Evolutionary conservation across 768 basidiomycete species (phyloP).

Genomic region (Phaffia tasmanica): DNA sequence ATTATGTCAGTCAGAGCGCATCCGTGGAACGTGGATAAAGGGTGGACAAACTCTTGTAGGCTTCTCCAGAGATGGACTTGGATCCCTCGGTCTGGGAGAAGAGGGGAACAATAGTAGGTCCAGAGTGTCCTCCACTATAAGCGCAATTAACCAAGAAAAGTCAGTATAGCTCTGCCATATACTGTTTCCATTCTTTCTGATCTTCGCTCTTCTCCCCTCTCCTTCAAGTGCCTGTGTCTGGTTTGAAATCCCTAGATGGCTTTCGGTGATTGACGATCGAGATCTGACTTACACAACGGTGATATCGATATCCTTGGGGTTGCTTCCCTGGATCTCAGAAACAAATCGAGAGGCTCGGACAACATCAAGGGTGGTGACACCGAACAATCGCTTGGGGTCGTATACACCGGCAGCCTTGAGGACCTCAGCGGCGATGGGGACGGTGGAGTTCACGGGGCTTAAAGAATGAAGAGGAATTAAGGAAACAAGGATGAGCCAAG

Average conservation of each 20-base stretch:
- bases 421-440: conserved; percentile 90
- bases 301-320: conserved; percentile 42
- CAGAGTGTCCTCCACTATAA: conserved; percentile 75
- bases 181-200: too few relatives aligned
- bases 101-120: conserved; percentile 84
- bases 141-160: neutral
- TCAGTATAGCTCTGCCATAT: too few relatives aligned
- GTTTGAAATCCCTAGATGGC: too few relatives aligned
- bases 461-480: too few relatives aligned
- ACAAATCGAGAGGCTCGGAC: conserved; percentile 97
- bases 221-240: too few relatives aligned
- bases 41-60: conserved; percentile 41
- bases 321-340: conserved; percentile 54
- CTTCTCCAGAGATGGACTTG: conserved; percentile 35
- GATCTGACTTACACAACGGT: conserved; percentile 20
- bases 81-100: conserved; percentile 75
- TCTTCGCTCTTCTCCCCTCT: too few relatives aligned
- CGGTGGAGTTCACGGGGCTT: conserved; percentile 91
- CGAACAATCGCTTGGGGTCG: conserved; percentile 87
- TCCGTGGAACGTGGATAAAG: too few relatives aligned
- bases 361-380: conserved; percentile 95
- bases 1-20: too few relatives aligned
- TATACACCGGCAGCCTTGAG: conserved; percentile 86
- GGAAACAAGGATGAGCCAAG: too few relatives aligned
- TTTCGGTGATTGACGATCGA: too few relatives aligned